Conservation (phyloP, 352 stramenopile genomes). For the Globisporangium camurandrum region DNA sequence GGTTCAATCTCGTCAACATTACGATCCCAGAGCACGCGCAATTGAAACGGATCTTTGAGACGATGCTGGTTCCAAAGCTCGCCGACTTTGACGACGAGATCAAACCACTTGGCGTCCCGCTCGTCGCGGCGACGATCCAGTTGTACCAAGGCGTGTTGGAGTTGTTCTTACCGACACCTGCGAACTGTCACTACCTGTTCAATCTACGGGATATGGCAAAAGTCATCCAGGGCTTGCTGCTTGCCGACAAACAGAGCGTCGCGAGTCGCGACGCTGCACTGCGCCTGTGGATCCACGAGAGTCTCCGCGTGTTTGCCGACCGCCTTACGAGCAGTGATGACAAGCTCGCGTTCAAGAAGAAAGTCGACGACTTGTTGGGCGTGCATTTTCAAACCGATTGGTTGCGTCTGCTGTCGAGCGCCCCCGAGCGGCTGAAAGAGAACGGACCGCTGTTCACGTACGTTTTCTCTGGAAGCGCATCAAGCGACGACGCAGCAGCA, state of each 20-base stretch:
- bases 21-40: constrained; percentile 82
- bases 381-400: constrained; percentile 80
- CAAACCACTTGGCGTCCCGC: constrained; percentile 58
- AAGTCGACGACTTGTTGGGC: constrained; percentile 66
- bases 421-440: constrained; percentile 67
- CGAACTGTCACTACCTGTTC: constrained; percentile 88
- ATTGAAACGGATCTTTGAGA: constrained; percentile 85
- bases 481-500: constrained; percentile 13
- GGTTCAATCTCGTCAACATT: constrained; percentile 90
- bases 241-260: constrained; percentile 69
- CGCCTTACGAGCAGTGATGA: constrained; percentile 86
- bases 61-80: constrained; percentile 82
- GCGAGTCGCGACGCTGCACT: constrained; percentile 64
- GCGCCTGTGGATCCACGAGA: constrained; percentile 89
- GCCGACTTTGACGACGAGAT: constrained; percentile 86
- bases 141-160: constrained; percentile 81
- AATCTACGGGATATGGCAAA: constrained; percentile 87
- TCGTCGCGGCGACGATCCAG: constrained; percentile 80
- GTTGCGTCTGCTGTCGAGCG: constrained; percentile 40
- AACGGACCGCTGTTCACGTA: constrained; percentile 78
- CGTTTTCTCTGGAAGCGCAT: constrained; percentile 45
- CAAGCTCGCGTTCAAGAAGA: constrained; percentile 85
- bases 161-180: constrained; percentile 83
- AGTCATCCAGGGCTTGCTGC: constrained; percentile 78
- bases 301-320: constrained; percentile 85